phyloP scores from a whole-genome alignment of 2,329 filamentous ascomycete species.

The Epichloe elymi region DNA sequence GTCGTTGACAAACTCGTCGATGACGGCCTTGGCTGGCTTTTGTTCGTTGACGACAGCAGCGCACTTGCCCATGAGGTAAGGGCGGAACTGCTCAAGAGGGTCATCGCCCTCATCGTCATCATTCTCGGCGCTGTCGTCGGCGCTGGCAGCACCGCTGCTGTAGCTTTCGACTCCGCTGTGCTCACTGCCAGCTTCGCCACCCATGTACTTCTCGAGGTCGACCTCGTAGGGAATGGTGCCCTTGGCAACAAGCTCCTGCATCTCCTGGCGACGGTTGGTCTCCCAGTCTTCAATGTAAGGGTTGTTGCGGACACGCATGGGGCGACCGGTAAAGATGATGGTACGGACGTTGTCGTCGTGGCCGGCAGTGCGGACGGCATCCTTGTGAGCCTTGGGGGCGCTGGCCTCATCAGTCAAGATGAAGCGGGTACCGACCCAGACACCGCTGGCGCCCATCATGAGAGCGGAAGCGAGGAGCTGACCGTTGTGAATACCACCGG shows the following conservation, averaged over 20 bases:
- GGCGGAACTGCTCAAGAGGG: slow-evolving; percentile 78
- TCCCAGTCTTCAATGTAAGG: slow-evolving; percentile 95
- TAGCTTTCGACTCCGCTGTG: slow-evolving; percentile 45
- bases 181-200: slow-evolving; percentile 46
- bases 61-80: slow-evolving; percentile 93
- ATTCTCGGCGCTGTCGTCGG: slow-evolving; percentile 56
- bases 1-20: slow-evolving; percentile 85
- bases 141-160: slow-evolving; percentile 51
- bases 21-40: slow-evolving; percentile 79
- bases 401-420: slow-evolving; percentile 89
- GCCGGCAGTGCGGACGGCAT: slow-evolving; percentile 78
- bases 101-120: slow-evolving; percentile 68
- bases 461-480: slow-evolving; percentile 79
- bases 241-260: slow-evolving; percentile 81
- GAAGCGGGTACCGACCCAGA: slow-evolving; percentile 97
- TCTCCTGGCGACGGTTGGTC: slow-evolving; percentile 76
- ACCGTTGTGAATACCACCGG: slow-evolving; percentile 88
- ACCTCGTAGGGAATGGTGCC: slow-evolving; percentile 88
- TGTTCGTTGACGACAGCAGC: slow-evolving; percentile 87
- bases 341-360: slow-evolving; percentile 96
- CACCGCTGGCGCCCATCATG: slow-evolving; percentile 81
- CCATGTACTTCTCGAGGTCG: slow-evolving; percentile 72
- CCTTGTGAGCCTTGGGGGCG: slow-evolving; percentile 86
- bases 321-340: slow-evolving; percentile 96
- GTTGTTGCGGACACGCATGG: slow-evolving; percentile 86